phyloP scores from a whole-genome alignment of 2,329 filamentous ascomycete species.

The Fusarium redolens region DNA sequence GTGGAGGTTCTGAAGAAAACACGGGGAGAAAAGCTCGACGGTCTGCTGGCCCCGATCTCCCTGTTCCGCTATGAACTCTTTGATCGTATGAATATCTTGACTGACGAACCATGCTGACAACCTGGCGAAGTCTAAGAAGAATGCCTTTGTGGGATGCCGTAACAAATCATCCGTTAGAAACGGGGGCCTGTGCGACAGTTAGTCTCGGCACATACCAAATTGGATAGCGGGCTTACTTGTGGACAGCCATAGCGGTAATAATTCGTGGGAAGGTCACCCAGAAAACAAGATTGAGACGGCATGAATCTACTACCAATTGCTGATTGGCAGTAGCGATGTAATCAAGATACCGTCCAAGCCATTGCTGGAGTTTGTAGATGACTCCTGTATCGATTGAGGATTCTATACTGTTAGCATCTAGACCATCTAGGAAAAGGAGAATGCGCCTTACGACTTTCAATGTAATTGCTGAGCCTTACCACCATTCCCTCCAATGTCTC shows the following conservation, averaged over 20 bases:
- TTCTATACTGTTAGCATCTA: slow-evolving; percentile 50
- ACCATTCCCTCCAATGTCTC: slow-evolving; percentile 49
- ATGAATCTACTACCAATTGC: slow-evolving; percentile 55
- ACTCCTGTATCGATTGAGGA: slow-evolving; percentile 56
- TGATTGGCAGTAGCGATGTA: slow-evolving; percentile 52
- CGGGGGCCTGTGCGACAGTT: slow-evolving; percentile 40
- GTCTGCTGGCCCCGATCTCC: slow-evolving; percentile 16
- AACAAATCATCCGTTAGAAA: slow-evolving; percentile 43
- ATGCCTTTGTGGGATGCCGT: slow-evolving; percentile 45
- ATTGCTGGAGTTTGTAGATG: slow-evolving; percentile 58
- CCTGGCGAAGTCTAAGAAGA: slow-evolving; percentile 58
- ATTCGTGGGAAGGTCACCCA: slow-evolving; percentile 66
- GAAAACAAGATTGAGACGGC: slow-evolving; percentile 58
- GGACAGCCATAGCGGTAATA: slow-evolving; percentile 49
- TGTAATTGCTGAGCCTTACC: slow-evolving; percentile 53
- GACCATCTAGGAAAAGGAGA: background rate
- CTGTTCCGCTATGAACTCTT: slow-evolving; percentile 26
- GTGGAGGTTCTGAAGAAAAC: slow-evolving; percentile 60
- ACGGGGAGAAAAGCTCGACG: slow-evolving; percentile 44
- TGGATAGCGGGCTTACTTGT: slow-evolving; percentile 53
- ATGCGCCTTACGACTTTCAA: slow-evolving; percentile 46
- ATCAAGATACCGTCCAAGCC: slow-evolving; percentile 62
- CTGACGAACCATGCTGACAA: slow-evolving; percentile 64
- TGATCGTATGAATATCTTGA: slow-evolving; percentile 55
- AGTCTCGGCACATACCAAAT: background rate